phyloP scores from a whole-genome alignment of 1,284 basidiomycete genomes.

The Hymenochaete sp. region DNA sequence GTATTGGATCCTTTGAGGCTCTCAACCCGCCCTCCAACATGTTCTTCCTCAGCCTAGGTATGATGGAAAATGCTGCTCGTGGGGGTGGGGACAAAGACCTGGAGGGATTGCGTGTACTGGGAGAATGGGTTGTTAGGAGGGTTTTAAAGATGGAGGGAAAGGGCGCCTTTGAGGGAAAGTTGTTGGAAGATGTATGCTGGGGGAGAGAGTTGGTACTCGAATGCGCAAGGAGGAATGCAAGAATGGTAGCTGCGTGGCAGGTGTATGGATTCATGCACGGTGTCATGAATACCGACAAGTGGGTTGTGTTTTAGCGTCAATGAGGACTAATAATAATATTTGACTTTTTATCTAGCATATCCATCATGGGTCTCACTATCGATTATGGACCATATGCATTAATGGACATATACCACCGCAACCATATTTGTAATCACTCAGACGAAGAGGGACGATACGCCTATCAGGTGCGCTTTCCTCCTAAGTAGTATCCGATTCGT shows the following conservation, averaged over 20 bases:
- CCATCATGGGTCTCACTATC: constrained; percentile 83
- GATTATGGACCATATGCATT: constrained; percentile 95
- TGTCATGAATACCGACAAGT: constrained; percentile 98
- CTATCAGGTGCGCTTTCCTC: constrained; percentile 51
- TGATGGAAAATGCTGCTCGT: too few species aligned
- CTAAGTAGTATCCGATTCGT: constrained; percentile 11
- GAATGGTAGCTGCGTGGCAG: constrained; percentile 93
- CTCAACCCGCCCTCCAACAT: constrained; percentile 64
- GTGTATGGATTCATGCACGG: constrained; percentile 89
- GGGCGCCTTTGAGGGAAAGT: too few species aligned
- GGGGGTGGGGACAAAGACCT: constrained; percentile 69
- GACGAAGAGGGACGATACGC: constrained; percentile 83
- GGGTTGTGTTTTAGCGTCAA: constrained; percentile 20
- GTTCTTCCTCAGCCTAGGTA: constrained; percentile 64
- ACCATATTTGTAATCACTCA: constrained; percentile 90
- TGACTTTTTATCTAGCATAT: constrained; percentile 45
- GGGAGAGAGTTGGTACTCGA: constrained; percentile 68
- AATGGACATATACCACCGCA: constrained; percentile 83
- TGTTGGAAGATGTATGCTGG: constrained; percentile 47
- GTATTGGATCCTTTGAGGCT: constrained; percentile 88
- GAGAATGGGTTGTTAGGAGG: constrained; percentile 56
- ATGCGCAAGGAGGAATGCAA: constrained; percentile 73
- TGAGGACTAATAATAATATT: background rate
- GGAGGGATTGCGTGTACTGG: constrained; percentile 65
- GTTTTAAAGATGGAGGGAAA: constrained; percentile 57